phyloP scores from a whole-genome alignment of 768 basidiomycete genomes.

The Hericium alpestre region DNA sequence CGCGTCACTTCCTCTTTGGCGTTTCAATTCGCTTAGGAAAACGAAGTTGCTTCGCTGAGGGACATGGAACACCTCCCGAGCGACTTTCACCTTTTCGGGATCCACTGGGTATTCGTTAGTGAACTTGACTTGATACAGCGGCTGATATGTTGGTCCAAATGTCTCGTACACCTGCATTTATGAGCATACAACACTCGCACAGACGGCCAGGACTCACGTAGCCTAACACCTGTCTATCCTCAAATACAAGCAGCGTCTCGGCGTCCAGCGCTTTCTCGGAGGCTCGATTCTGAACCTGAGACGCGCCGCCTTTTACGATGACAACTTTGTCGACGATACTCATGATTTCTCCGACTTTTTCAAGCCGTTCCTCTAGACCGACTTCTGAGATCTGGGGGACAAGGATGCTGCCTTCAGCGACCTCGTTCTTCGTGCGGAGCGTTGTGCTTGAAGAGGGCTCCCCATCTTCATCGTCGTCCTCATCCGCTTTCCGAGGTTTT shows the following conservation, averaged over 20 bases:
- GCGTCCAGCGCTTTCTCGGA: conserved; percentile 69
- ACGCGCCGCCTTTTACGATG: conserved; percentile 56
- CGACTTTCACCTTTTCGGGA: conserved; percentile 38
- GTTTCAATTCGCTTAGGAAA: conserved; percentile 61
- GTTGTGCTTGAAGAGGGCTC: conserved; percentile 31
- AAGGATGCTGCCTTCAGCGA: conserved; percentile 43
- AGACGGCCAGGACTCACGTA: conserved; percentile 45
- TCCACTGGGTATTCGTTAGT: conserved; percentile 55
- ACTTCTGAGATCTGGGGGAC: conserved; percentile 59
- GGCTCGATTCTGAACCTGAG: conserved; percentile 30
- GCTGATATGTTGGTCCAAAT: conserved; percentile 86
- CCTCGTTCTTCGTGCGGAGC: conserved; percentile 62
- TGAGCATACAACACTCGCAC: background rate
- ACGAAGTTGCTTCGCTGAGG: conserved; percentile 75
- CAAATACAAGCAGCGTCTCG: conserved; percentile 84
- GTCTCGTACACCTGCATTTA: conserved; percentile 76
- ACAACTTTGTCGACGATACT: conserved; percentile 63
- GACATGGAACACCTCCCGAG: conserved; percentile 72
- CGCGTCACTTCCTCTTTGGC: conserved; percentile 81
- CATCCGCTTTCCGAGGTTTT: conserved; percentile 10
- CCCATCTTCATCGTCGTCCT: conserved; percentile 47
- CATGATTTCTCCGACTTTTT: conserved; percentile 70
- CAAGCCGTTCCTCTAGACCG: conserved; percentile 51
- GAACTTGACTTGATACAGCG: conserved; percentile 84
- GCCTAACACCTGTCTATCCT: conserved; percentile 82